Base-by-base conservation (phyloP, 1,139 yeast genomes). In the Debaryomyces udenii region DNA sequence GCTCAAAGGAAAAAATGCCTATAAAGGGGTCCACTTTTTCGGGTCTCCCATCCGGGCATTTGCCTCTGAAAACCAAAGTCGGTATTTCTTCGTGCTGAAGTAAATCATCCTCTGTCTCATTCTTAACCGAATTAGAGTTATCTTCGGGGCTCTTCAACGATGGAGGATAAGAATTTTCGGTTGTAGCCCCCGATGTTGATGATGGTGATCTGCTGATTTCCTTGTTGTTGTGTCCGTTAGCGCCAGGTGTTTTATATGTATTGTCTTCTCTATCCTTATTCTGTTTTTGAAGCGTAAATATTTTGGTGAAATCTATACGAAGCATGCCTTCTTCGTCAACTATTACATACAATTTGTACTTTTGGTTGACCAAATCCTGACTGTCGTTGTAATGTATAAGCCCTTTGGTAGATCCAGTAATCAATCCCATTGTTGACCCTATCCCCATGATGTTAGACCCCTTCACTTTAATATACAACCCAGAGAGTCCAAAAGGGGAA, bases 401-500 rank as follows among this genome's bases (percentile, higher is more conserved):
- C 1, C 83, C 84, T 36, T 64, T 66, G 22, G 81, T 72, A 9
- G 73, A 63, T 1, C 83, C 83, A 0, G 81, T 75, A 17, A 78
- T 68, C 35, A 78, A 62, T 3, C 82, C 83, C 80, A 78, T 76
- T 14, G 82, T 77, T 6, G 80, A 70, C 1, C 84, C 84, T 6
- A 79, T 74, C 0, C 83, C 83, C 64, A 77, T 74, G 9, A 76
- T 64, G 39, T 74, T 70, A 3, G 80, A 72, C 4, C 77, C 81
- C n/a, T 63, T 65, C n/a, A 77, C 63, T 46, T 75, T 76, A 37
- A 78, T 66, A 51, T 76, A 78, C 11, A 77, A 55, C 9, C 82
- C 83, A 32, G 78, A 69, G 29, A 78, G 64, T n/a, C 83, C 83
- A 55, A 78, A 78, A 2, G 83, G 82, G 2, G 81, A 76, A 53